Evolutionary conservation across 805 yeast species (phyloP), one percentile per base, ranked within the genome.

Genomic region (Pichia nanzhaoensis): DNA sequence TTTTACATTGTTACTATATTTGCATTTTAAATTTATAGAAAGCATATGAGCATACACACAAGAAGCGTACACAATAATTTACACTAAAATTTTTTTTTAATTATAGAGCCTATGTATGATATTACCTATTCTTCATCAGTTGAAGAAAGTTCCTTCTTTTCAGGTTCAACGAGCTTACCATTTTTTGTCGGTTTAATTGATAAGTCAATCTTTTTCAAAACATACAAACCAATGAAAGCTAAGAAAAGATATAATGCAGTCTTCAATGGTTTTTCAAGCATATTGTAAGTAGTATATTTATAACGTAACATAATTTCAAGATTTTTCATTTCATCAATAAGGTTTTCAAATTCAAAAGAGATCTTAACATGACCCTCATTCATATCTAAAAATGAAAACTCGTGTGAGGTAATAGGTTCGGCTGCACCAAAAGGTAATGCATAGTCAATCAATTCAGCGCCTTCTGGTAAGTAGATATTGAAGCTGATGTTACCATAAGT

Each of bases 381-480:
- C 52, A 82, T 70, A 62, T 91, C 99, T 52, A 91, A 77, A 63
- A 75, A 84, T 3, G 85, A 80, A 46, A 43, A 55, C 16, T 47
- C 55, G 42, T 59, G 51, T n/a, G 60, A 61, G 17, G 67, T 58
- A 1, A 39, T 41, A 24, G 67, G 39, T 4, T 60, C 57, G 20
- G 61, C 60, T 49, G 66, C 66, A 3, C 63, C 60, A 37, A 82
- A 60, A 17, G 93, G 84, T 16, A 84, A 71, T 17, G 75, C 67
- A 35, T 84, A 71, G 47, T 71, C 77, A 38, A 75, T 51, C 42
- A 74, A 67, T 52, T 71, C 69, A 5, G 98, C 83, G 40, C 90
- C 91, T 65, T 93, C 97, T 12, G 99, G 99, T 52, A 93, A 74
- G 56, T 78, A 81, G 51, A 91, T 66, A 33, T 75, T 73, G 39